These are phyloP conservation scores for Dissophora ornata DNA, from an alignment of 192 early-diverging fungal species.

Conservation along the genomic window DNA sequence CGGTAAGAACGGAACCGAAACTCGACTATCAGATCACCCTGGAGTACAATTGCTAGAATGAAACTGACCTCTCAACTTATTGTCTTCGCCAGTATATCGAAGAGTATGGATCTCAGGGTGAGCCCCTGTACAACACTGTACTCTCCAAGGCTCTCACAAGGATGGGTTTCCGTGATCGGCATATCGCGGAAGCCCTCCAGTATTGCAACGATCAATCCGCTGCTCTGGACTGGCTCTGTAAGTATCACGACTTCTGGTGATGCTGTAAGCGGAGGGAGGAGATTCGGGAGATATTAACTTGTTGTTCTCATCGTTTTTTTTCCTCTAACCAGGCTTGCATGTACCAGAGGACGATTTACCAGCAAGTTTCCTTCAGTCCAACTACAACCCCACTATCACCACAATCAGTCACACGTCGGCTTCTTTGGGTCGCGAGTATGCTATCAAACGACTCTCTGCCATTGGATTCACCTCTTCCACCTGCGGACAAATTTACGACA, in stretches of 20 bases:
- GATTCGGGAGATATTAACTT: too few species aligned
- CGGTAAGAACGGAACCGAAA: too few species aligned
- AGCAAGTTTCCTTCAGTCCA: conserved; percentile 59
- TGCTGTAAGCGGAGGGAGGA: too few species aligned
- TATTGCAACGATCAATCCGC: conserved; percentile 59
- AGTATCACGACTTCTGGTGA: conserved; percentile 16
- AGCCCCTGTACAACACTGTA: conserved; percentile 39
- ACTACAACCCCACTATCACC: conserved; percentile 65
- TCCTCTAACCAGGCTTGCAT: conserved; percentile 65
- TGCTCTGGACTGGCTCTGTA: conserved; percentile 88
- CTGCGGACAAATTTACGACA: conserved; percentile 61
- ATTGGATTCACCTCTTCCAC: conserved; percentile 68
- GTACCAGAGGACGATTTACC: conserved; percentile 89
- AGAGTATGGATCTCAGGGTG: conserved; percentile 43
- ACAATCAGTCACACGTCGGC: conserved; percentile 61
- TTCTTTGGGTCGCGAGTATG: conserved; percentile 69
- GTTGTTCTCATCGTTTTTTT: background rate
- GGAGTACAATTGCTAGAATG: too few species aligned
- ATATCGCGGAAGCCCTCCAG: conserved; percentile 80
- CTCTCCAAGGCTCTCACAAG: conserved; percentile 55
- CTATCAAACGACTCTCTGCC: conserved; percentile 66
- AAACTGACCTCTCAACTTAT: background rate
- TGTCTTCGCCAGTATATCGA: conserved; percentile 37
- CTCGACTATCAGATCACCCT: too few species aligned
- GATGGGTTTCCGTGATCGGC: conserved; percentile 78